Evolutionary conservation across 768 basidiomycete genomes (phyloP).

Genomic region (Fistulinella prunicolor): DNA sequence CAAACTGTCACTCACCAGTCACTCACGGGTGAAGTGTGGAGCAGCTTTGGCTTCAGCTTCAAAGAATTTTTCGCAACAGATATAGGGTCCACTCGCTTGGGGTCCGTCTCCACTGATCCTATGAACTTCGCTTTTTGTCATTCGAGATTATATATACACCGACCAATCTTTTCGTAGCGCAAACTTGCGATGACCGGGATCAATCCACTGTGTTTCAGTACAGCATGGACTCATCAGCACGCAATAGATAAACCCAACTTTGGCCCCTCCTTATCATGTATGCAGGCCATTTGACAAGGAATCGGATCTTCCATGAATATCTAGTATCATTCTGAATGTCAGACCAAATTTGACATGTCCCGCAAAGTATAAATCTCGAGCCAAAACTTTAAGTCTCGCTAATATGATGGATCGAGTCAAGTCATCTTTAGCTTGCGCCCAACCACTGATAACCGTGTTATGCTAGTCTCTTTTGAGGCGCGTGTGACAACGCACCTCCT

Average conservation of each 20-base stretch:
- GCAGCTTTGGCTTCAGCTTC: constrained; percentile 65
- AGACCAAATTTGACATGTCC: too few relatives aligned
- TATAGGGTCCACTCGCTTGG: constrained; percentile 55
- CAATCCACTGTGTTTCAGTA: constrained; percentile 44
- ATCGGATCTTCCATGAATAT: too few relatives aligned
- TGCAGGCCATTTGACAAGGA: constrained; percentile 74
- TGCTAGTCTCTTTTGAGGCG: not conserved
- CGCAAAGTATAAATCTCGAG: too few relatives aligned
- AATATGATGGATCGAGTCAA: not conserved
- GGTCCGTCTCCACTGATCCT: constrained; percentile 57
- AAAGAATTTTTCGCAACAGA: constrained; percentile 56
- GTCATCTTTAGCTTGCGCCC: not conserved
- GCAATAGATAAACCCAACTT: not conserved
- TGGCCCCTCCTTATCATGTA: constrained; percentile 49
- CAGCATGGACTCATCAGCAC: not conserved
- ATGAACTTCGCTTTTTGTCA: not conserved
- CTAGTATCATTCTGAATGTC: too few relatives aligned
- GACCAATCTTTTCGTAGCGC: constrained; percentile 53
- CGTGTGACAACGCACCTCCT: constrained; percentile 32
- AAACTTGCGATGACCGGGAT: constrained; percentile 55
- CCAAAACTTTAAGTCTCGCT: too few relatives aligned
- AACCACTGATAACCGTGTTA: not conserved
- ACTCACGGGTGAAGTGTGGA: constrained; percentile 71
- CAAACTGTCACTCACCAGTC: not conserved
- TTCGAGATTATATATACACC: constrained; percentile 5